Evolutionary conservation across 2,329 filamentous ascomycete genomes (phyloP).

Genomic region (Incumbomyces delicatus): DNA sequence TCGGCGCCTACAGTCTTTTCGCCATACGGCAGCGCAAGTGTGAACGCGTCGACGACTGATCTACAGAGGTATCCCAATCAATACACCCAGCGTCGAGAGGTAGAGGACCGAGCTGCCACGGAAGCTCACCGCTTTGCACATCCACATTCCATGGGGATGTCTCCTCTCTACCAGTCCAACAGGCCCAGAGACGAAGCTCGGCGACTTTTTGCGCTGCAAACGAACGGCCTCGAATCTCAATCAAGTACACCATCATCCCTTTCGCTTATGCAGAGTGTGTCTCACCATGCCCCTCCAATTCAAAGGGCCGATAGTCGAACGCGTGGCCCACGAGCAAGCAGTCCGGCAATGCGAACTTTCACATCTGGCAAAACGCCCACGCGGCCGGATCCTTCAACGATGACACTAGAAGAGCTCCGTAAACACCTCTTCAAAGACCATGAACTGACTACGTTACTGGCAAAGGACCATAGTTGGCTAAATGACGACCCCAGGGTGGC

Average conservation of each 20-base stretch:
- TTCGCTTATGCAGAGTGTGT: not conserved
- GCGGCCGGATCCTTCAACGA: constrained; percentile 5
- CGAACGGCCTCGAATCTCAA: not conserved
- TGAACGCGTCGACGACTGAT: not conserved
- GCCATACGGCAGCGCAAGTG: not conserved
- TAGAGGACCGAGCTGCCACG: constrained; percentile 14
- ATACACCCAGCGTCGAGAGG: constrained; percentile 9
- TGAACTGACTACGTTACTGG: constrained; percentile 15
- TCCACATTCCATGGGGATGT: not conserved
- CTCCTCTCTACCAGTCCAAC: not conserved
- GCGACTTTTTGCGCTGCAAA: not conserved
- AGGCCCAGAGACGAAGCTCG: not conserved
- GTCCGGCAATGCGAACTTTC: not conserved
- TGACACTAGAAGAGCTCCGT: constrained; percentile 9
- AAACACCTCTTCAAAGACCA: constrained; percentile 19
- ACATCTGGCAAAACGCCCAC: not conserved
- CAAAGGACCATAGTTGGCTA: constrained; percentile 17
- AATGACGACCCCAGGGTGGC: constrained; percentile 15
- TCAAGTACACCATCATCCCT: not conserved
- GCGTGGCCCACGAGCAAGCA: not conserved
- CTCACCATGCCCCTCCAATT: not conserved
- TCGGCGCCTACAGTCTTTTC: not conserved
- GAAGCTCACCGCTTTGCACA: not conserved
- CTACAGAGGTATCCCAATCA: constrained; percentile 15
- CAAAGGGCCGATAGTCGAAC: not conserved